Percentiles rank a stretch among this genome's conserved stretches.
Evolutionary conservation across 2,329 filamentous ascomycete species (phyloP).

Genomic region (Pseudonectria buxi): DNA sequence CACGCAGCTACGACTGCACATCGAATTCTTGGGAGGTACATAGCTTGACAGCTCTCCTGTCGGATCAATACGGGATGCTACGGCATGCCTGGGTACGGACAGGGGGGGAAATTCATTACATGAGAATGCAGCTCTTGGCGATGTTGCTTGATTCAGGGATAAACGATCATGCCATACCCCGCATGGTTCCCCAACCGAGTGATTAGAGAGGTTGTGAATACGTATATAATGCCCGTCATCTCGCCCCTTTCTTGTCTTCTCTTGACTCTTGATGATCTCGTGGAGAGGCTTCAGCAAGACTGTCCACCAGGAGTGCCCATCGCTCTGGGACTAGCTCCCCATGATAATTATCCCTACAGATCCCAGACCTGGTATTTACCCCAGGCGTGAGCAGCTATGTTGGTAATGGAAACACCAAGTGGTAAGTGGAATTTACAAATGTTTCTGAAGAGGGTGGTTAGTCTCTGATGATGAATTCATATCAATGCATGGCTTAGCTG

Average conservation of each 20-base stretch:
- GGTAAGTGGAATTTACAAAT: background rate
- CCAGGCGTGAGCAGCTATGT: too few species aligned
- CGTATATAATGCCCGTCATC: slow-evolving; percentile 2
- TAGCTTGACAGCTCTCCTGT: too few species aligned
- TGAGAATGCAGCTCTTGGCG: slow-evolving; percentile 21
- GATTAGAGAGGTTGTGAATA: slow-evolving; percentile 3
- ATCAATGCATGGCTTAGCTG: slow-evolving; percentile 30
- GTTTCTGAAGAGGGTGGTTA: too few species aligned
- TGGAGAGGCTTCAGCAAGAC: slow-evolving; percentile 6
- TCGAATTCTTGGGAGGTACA: background rate
- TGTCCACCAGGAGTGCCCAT: too few species aligned
- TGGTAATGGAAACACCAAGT: slow-evolving; percentile 4
- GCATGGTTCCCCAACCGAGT: slow-evolving; percentile 9
- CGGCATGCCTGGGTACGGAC: slow-evolving; percentile 7
- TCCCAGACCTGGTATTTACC: too few species aligned
- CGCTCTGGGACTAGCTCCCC: too few species aligned
- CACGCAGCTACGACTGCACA: slow-evolving; percentile 12
- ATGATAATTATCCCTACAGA: too few species aligned
- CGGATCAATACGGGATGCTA: too few species aligned
- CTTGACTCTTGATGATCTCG: background rate
- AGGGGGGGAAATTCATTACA: slow-evolving; percentile 17
- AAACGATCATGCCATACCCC: slow-evolving; percentile 19
- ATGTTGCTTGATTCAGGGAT: slow-evolving; percentile 5
- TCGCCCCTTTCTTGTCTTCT: background rate
- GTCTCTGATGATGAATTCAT: slow-evolving; percentile 22